Base-by-base conservation (phyloP, 2,329 filamentous ascomycete genomes). In the Colletotrichum sp. region DNA sequence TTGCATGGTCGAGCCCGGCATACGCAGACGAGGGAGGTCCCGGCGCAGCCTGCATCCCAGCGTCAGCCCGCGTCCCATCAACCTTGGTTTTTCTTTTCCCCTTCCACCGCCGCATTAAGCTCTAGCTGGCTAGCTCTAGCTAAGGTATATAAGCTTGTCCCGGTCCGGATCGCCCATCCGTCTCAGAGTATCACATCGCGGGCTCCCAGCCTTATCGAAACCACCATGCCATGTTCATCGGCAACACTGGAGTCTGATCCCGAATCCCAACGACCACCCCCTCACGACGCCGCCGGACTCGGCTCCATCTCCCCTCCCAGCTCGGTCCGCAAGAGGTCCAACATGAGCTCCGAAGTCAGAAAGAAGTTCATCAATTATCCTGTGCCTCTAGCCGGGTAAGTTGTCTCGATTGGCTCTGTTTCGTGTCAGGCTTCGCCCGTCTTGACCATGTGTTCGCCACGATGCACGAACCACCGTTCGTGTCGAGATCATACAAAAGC, bases 361-460 rank as follows among this genome's bases (percentile, higher is more conserved):
- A 76, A 75, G 36, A 77, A 77, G 60, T 84, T 83, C 68, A 66
- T 85, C 75, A 85, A 85, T 79, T 85, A 85, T 65, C 84, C 84
- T 11, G 82, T 83, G 57, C 82, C 84, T 3, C 55, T 83, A 57
- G 76, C 81, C 75, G 84, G 83, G 84, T 85, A 74, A 72, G 83
- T 79, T 30, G 36, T 13, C n/a, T 28, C 16, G 36, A 22, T 34
- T 34, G 16, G 25, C 28, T 44, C 19, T 44, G 65, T 70, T 52
- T 64, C 22, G 12, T 27, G 19, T 57, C 25, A 36, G 25, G 13
- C n/a, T 68, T 52, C 25, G 8, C n/a, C 8, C 2, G 13, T 5
- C n/a, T 19, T 27, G 55, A 25, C 8, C 59, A 44, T 12, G 28
- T 39, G 48, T 60, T 69, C 27, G n/a, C 48, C 28, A 36, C 44